phyloP scores from a whole-genome alignment of 768 basidiomycete genomes.

The Favolaschia claudopus region DNA sequence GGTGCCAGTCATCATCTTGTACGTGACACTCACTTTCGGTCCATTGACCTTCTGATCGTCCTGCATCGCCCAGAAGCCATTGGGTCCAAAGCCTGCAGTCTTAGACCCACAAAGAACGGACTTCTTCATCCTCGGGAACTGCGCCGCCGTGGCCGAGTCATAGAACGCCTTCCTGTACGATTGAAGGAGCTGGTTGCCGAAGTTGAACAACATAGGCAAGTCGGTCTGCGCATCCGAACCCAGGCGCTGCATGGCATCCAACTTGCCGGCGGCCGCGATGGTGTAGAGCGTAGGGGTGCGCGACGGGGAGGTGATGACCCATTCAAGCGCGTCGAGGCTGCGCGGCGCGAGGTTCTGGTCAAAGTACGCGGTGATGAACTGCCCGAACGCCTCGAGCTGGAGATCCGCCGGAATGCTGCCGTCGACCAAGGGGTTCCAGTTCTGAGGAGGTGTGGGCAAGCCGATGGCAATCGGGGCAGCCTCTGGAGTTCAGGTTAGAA shows the following conservation, averaged over 20 bases:
- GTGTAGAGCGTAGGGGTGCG: conserved; percentile 35
- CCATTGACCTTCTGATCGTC: conserved; percentile 19
- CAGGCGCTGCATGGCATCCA: conserved; percentile 16
- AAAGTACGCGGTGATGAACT: conserved; percentile 43
- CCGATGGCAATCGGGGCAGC: conserved; percentile 37
- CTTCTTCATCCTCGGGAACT: conserved; percentile 28
- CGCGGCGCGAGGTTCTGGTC: conserved; percentile 36
- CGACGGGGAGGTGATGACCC: conserved; percentile 29
- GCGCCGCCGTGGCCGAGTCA: conserved; percentile 1
- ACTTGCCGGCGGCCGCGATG: conserved; percentile 25
- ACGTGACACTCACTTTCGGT: conserved; percentile 15
- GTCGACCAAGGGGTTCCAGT: conserved; percentile 37
- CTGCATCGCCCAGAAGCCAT: conserved; percentile 30
- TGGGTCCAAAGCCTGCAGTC: conserved; percentile 27
- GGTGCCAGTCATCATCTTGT: conserved; percentile 16
- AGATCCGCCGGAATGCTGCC: conserved; percentile 30
- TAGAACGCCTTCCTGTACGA: conserved; percentile 33
- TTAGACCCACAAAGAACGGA: conserved; percentile 22
- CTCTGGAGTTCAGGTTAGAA: conserved; percentile 23
- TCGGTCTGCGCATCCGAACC: conserved; percentile 24
- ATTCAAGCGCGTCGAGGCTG: conserved; percentile 32
- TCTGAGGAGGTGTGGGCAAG: conserved; percentile 26
- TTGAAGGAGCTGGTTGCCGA: conserved; percentile 20
- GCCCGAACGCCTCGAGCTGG: conserved; percentile 30
- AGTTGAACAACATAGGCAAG: conserved; percentile 26